These are phyloP conservation scores for Neurospora sp. DNA, from an alignment of 495 filamentous ascomycete genomes.

Conservation along the genomic window DNA sequence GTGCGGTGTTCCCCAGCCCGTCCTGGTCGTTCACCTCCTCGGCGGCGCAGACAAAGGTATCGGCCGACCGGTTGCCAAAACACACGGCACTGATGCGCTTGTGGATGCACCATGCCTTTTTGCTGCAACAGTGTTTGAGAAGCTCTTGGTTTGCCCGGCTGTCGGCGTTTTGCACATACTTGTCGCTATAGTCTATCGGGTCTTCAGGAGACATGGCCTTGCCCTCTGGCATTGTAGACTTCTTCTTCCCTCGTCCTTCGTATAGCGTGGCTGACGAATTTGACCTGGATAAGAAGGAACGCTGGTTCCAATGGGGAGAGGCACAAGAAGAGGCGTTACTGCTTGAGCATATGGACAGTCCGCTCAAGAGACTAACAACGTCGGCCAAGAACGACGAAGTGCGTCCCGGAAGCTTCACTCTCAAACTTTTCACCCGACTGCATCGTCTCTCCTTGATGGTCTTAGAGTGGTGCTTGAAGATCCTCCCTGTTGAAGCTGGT, in stretches of 20 bases:
- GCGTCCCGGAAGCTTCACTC: conserved; percentile 6
- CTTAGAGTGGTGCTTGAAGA: background rate
- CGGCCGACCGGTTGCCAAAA: background rate
- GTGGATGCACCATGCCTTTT: conserved; percentile 7
- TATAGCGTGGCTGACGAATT: background rate
- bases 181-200: background rate
- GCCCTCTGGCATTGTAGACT: background rate
- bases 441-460: background rate
- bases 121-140: conserved; percentile 6
- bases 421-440: conserved; percentile 1
- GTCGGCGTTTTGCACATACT: background rate
- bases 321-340: background rate
- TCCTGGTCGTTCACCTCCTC: conserved; percentile 5
- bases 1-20: conserved; percentile 6
- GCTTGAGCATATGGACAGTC: conserved; percentile 8
- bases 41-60: conserved; percentile 3
- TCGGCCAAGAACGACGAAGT: conserved; percentile 11
- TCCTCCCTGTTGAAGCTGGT: background rate
- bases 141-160: conserved; percentile 7
- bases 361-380: conserved; percentile 4
- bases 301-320: background rate
- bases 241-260: background rate
- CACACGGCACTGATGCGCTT: conserved; percentile 7
- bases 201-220: background rate
- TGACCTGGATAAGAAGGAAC: background rate